These are phyloP conservation scores for Hanseniaspora valbyensis DNA, from an alignment of 805 yeast genomes.

Conservation along the genomic window DNA sequence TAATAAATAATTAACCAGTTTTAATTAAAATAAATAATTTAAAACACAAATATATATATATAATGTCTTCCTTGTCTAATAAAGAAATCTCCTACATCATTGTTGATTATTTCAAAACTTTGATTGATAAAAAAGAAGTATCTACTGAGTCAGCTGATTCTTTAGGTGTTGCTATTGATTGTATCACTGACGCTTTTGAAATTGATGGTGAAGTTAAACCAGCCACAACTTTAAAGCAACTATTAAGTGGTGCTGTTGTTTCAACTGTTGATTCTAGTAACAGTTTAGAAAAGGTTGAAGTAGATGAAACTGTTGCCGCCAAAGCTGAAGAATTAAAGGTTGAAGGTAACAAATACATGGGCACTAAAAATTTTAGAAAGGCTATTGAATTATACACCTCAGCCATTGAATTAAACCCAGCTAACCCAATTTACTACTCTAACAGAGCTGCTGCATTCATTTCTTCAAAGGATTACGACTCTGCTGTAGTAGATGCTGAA, in stretches of 20 bases:
- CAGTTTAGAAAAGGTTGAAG: conserved; percentile 33
- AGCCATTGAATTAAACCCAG: conserved; percentile 60
- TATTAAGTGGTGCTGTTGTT: conserved; percentile 32
- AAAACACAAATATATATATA: no score
- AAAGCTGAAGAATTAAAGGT: conserved; percentile 76
- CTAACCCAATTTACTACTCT: conserved; percentile 74
- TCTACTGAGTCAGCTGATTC: conserved; percentile 77
- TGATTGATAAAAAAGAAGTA: conserved; percentile 51
- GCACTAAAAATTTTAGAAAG: conserved; percentile 51
- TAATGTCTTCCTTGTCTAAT: conserved; percentile 29
- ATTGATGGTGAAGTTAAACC: conserved; percentile 44
- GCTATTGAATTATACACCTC: conserved; percentile 73
- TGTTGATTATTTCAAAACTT: conserved; percentile 53
- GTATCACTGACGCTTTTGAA: conserved; percentile 77
- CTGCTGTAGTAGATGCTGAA: conserved; percentile 76
- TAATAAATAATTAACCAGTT: no score
- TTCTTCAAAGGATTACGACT: conserved; percentile 57
- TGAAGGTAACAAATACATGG: conserved; percentile 86
- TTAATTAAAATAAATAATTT: no score
- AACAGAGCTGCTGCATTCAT: conserved; percentile 97
- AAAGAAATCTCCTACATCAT: conserved; percentile 64
- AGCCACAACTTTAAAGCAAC: conserved; percentile 28
- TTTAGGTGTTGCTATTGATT: conserved; percentile 84
- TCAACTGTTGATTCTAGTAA: conserved; percentile 26
- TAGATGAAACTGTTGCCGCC: conserved; percentile 45